These are phyloP conservation scores for Gossypioides kirkii DNA, from an alignment of 345 rosid species.

Conservation along the genomic window DNA sequence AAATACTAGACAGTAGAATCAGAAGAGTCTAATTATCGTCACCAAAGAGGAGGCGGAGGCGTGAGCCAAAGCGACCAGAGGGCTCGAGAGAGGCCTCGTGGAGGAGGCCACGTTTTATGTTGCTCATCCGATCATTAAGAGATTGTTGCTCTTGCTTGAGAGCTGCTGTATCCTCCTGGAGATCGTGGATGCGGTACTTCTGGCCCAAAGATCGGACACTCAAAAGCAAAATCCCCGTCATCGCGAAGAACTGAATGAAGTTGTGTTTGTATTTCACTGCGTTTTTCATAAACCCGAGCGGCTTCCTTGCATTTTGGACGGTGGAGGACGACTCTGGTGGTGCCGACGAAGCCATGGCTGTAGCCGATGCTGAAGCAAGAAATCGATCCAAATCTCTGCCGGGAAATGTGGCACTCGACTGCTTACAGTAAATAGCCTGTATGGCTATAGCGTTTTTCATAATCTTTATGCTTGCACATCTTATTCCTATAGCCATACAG, in stretches of 20 bases:
- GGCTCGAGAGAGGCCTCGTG: conserved; percentile 77
- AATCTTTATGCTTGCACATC: no score
- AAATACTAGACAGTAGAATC: neutral
- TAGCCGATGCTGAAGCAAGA: neutral
- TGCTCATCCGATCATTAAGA: conserved; percentile 48
- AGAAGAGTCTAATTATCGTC: conserved; percentile 27
- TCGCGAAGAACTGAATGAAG: conserved; percentile 69
- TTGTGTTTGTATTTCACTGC: conserved; percentile 54
- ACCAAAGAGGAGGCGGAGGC: conserved; percentile 66
- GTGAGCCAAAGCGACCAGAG: conserved; percentile 64
- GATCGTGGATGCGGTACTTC: conserved; percentile 72
- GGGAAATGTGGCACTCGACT: conserved; percentile 7
- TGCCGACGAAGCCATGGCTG: conserved; percentile 37
- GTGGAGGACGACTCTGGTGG: conserved; percentile 29
- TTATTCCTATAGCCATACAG: no score
- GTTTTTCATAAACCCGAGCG: conserved; percentile 44
- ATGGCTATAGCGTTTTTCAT: no score
- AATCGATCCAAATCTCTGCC: neutral
- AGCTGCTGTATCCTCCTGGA: conserved; percentile 55
- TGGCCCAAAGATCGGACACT: conserved; percentile 84
- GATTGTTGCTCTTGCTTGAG: conserved; percentile 58
- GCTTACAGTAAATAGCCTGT: no score
- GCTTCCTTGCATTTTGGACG: conserved; percentile 29
- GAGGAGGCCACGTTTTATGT: conserved; percentile 53
- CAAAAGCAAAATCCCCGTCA: conserved; percentile 73